Base-by-base conservation (phyloP, 2,329 filamentous ascomycete species). In the Epichloe amarillans region DNA sequence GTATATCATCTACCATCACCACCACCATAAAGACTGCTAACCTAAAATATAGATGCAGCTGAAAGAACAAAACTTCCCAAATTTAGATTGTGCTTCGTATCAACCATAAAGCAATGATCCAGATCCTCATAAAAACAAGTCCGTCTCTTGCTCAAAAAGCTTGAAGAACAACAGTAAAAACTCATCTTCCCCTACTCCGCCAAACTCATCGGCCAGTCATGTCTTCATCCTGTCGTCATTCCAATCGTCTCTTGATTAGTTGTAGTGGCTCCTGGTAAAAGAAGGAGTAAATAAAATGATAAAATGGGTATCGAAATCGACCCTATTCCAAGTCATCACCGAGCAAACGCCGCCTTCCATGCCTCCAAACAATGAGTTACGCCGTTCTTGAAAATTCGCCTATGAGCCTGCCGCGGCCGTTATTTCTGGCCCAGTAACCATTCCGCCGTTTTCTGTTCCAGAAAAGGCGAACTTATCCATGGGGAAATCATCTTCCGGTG, bases 401-500 rank as follows among this genome's bases (percentile, higher is more conserved):
- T 50, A 54, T 42, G 52, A 52, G 23, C 40, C 37, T 42, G 51
- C 38, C 40, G 50, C 45, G 4, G 52, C 57, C 11, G 58, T 50
- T 36, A 68, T 55, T 21, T 65, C 68, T 30, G 61, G 47, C 15
- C 57, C 63, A 21, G 57, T 54, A 47, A 63, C 67, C 54, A 70
- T 57, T 33, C 56, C 58, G 50, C 69, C 63, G 26, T 60, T 62
- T 35, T 70, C 66, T 26, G 62, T 54, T 38, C 63, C 64, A 12
- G 67, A 58, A 52, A 73, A 75, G 10, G 71, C 69, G 60, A 75
- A 83, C 60, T 83, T 83, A 49, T 78, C 76, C 62, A 79, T 73
- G 1, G 74, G 70, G 45, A 80, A 80, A 26, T 84, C 80, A 50
- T 83, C 80, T 49, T 84, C 81, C 1, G 80, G 80, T 4, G 80